Base-by-base conservation (phyloP, 2,329 filamentous ascomycete genomes). In the Aspergillus tamarii region DNA sequence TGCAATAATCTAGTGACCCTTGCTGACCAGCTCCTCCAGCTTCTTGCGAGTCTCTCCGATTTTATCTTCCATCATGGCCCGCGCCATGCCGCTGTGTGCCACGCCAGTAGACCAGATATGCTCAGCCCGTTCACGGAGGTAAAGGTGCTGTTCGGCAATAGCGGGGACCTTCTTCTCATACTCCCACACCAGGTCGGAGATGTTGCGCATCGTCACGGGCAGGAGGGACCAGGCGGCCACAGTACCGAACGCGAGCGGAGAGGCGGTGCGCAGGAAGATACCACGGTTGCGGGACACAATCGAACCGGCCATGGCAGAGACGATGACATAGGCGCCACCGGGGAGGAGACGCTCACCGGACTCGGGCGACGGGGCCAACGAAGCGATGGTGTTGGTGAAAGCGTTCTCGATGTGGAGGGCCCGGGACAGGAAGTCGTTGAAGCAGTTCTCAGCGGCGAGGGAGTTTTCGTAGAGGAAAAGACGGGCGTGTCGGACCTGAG, bases 221-320 rank as follows among this genome's bases (percentile, higher is more conserved):
- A 99, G 82, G 45, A 97, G 89, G 65, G 89, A 84, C 88, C 93
- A 95, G 64, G 92, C 93, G 62, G 93, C 91, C 61, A 89, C 89
- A 67, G 96, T 82, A 69, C 94, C 95, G 50, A 97, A 88, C 23
- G 89, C 89, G 57, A 94, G 80, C 12, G 95, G 95, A 2, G 91
- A 85, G 2, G 89, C 84, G 60, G 90, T 89, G 70, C 95, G 89
- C 60, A 99, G 83, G 66, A 97, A 78, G 67, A 98, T 85, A 78
- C 91, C 94, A 72, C 94, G 89, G 84, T 96, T 96, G 67, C 94
- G 89, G 61, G 92, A 88, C 61, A 97, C 84, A 77, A 99, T 98
- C 79, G 89, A 93, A 71, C 94, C 95, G 41, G 95, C 92, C 94
- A 99, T 97, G 72, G 92, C 89, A 48, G 94, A 90, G 55, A 99